phyloP scores from a whole-genome alignment of 306 rosid genomes.

The Cicer judaicum region DNA sequence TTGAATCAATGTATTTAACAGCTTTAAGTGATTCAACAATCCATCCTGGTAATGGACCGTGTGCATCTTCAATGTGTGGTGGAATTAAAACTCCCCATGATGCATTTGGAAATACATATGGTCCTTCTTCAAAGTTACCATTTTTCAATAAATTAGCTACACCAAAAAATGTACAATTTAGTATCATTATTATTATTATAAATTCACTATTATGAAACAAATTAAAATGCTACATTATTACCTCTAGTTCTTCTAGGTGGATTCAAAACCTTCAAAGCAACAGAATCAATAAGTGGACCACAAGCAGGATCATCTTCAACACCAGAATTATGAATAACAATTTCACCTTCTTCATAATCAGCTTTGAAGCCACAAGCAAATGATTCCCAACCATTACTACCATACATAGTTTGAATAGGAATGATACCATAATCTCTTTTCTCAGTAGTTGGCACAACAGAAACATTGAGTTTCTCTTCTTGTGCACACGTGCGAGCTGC shows the following conservation, averaged over 20 bases:
- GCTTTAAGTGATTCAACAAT: constrained; percentile 84
- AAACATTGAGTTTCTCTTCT: constrained; percentile 70
- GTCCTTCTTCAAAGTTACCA: constrained; percentile 82
- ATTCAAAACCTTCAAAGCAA: constrained; percentile 65
- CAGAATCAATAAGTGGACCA: constrained; percentile 78
- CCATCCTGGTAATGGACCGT: constrained; percentile 85
- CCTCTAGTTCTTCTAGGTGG: constrained; percentile 66
- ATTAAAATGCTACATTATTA: not conserved
- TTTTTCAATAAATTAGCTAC: constrained; percentile 75
- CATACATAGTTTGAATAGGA: constrained; percentile 78
- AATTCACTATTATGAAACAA: no score
- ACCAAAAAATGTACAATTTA: not conserved
- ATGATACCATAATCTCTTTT: constrained; percentile 64
- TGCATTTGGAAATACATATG: constrained; percentile 62
- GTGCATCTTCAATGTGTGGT: constrained; percentile 71
- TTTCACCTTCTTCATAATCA: constrained; percentile 47
- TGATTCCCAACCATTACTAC: constrained; percentile 82
- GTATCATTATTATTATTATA: no score
- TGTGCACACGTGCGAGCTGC: constrained; percentile 82
- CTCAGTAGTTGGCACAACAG: constrained; percentile 57
- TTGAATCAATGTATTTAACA: constrained; percentile 78
- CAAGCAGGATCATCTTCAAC: constrained; percentile 76
- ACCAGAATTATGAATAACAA: constrained; percentile 70
- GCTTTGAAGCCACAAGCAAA: constrained; percentile 72
- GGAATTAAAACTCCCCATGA: constrained; percentile 76